Evolutionary conservation across 2,329 filamentous ascomycete species (phyloP), one percentile per base, ranked within the genome.

Genomic region (Diaporthe helianthi): DNA sequence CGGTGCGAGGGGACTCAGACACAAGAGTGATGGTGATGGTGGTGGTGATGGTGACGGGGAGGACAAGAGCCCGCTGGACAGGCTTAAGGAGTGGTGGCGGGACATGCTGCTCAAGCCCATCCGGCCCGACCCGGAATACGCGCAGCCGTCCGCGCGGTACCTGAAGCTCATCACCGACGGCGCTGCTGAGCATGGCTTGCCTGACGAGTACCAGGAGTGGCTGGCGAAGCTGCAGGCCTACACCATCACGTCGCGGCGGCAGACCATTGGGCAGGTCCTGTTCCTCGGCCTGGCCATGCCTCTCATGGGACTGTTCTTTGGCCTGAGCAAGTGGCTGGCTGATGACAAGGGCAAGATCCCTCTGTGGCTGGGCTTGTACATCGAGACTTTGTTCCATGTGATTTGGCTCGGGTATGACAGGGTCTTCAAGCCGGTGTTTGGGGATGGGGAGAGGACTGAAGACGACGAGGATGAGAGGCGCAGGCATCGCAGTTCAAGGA

Each of bases 111-210:
- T 78, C 2, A 80, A 80, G 3, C 78, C 79, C 3, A 79, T 84
- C 31, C 88, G 93, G 7, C 89, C 90, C 0, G 85, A 91, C 65
- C 85, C 89, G 1, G 85, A 85, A 69, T 94, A 95, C 75, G 92
- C 94, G 0, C 93, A 98, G 79, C 87, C 96, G 0, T 97, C 93
- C 2, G 84, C 88, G 52, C 90, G 96, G 15, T 98, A 99, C 78
- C 83, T 98, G 29, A 90, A 91, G 71, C 85, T 98, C 63, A 87
- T 99, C 74, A 88, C 86, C 17, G 87, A 91, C 73, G 96, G 96
- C 19, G 94, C 93, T 0, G 81, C 83, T 2, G 94, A 98, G 78
- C 92, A 96, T 77, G 83, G 85, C n/a, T 84, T 99, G 1, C 96
- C 96, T 0, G 80, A 85, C 6, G 90, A 92, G 67, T 99, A 98